Evolutionary conservation across 1,284 basidiomycete genomes (phyloP), one percentile per base, ranked within the genome.

Genomic region (Sporisorium graminicola): DNA sequence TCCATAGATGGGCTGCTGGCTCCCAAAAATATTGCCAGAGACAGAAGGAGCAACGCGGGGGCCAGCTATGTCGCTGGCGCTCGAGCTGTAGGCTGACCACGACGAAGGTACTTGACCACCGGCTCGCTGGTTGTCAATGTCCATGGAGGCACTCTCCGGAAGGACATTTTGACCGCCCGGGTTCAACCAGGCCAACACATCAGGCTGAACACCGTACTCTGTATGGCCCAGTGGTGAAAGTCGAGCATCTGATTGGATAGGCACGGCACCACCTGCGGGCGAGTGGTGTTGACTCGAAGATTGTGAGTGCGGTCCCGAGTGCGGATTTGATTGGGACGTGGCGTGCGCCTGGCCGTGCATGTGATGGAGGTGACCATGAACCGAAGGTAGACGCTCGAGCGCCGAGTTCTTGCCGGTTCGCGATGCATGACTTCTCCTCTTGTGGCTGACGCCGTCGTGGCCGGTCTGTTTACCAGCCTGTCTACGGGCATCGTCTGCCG

Each of bases 401-500:
- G 71, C 74, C 13, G 71, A 70, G 57, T 67, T 78, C 58, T 78
- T 76, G 26, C 71, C 65, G 29, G 74, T 66, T 4, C 70, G 65
- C 16, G 78, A 60, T 33, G 59, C 73, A 22, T 74, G 74, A 49
- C 74, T 77, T 18, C 78, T 63, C 26, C 78, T 46, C 65, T 72
- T 75, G 54, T 72, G 74, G 43, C 58, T 49, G 47, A 42, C 52
- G 44, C 66, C 56, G 31, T 76, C 65, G 52, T 70, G 62, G n/a
- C 56, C 57, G 51, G 20, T 42, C 18, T 74, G 62, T 58, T 74
- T 67, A 12, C 75, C 62, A 26, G 76, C 74, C 20, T 78, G 71
- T 31, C 77, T 57, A 18, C 72, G 56, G 2, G 75, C 66, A 49
- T 82, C 80, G 26, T 82, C 78, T 7, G 78, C 76, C 7, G 77